phyloP scores from a whole-genome alignment of 2,329 filamentous ascomycete species.

The Penicillium psychrosexuale region DNA sequence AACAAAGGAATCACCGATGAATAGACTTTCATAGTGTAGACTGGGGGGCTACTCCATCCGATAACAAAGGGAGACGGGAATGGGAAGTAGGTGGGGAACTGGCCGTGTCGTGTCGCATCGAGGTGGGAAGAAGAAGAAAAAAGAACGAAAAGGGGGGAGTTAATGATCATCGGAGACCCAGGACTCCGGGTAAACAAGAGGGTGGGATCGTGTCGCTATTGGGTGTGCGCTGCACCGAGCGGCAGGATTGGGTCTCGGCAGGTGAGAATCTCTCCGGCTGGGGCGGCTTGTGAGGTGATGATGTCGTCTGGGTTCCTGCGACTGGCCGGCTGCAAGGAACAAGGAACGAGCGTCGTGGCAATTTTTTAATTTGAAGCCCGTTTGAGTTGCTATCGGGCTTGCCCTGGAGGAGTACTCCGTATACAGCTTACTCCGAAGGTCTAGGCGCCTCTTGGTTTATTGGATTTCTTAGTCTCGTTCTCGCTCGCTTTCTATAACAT shows the following conservation, averaged over 20 bases:
- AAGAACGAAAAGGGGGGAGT: slow-evolving; percentile 10
- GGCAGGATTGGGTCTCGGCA: slow-evolving; percentile 20
- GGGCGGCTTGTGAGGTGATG: slow-evolving; percentile 11
- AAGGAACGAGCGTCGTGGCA: slow-evolving; percentile 9
- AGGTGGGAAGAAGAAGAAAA: not conserved
- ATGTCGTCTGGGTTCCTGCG: slow-evolving; percentile 17
- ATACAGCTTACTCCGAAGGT: not conserved
- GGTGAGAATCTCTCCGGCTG: slow-evolving; percentile 16
- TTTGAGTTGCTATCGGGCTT: not conserved
- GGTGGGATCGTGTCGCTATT: slow-evolving; percentile 8
- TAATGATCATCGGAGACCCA: slow-evolving; percentile 16
- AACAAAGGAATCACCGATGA: not conserved
- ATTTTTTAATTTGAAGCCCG: slow-evolving; percentile 5
- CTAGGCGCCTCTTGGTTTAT: not conserved
- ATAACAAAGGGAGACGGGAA: not conserved
- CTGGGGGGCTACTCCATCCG: not conserved
- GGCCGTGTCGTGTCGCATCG: not conserved
- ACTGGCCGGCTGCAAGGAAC: slow-evolving; percentile 21
- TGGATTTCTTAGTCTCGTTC: not conserved
- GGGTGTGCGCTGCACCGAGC: slow-evolving; percentile 14
- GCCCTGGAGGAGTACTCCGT: not conserved
- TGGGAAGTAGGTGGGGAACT: not conserved
- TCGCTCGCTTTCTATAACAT: not conserved
- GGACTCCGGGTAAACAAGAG: slow-evolving; percentile 12
- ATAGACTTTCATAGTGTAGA: slow-evolving; percentile 7